Conservation (phyloP, 768 basidiomycete species). For the Zangia roseola region DNA sequence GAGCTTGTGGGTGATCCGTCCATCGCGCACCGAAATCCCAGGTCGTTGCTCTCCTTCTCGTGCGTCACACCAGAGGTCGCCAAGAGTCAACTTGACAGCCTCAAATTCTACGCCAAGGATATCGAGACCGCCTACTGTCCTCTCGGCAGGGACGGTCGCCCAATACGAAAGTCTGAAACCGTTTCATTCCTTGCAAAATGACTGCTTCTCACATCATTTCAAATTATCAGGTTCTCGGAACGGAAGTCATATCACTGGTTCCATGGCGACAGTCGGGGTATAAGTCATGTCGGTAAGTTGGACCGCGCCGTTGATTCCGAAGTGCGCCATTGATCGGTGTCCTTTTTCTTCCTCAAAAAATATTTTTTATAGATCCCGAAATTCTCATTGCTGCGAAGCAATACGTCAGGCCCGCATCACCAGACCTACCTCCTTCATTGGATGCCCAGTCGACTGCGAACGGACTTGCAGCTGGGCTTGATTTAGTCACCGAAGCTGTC, state of each 20-base stretch:
- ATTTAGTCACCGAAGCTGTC: constrained; percentile 36
- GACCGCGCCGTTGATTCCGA: constrained; percentile 6
- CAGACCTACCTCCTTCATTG: constrained; percentile 24
- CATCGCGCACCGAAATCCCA: constrained; percentile 51
- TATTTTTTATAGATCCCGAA: constrained; percentile 19
- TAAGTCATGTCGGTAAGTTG: constrained; percentile 52
- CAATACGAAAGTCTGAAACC: constrained; percentile 54
- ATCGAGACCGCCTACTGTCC: constrained; percentile 52
- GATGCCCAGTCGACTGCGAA: constrained; percentile 28
- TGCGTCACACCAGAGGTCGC: constrained; percentile 53
- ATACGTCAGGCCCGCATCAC: constrained; percentile 16
- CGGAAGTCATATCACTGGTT: constrained; percentile 61
- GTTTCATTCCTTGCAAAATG: not conserved
- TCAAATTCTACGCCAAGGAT: constrained; percentile 47
- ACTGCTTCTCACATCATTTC: not conserved
- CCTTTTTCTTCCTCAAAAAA: too few relatives aligned
- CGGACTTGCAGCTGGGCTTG: constrained; percentile 40
- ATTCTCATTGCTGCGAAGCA: constrained; percentile 21
- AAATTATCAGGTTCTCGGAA: constrained; percentile 53
- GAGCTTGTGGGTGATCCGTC: constrained; percentile 46
- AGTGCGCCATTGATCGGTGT: not conserved
- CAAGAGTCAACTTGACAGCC: constrained; percentile 48
- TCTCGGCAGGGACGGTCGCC: constrained; percentile 54
- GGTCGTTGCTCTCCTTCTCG: constrained; percentile 67
- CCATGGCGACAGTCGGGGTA: constrained; percentile 50